Evolutionary conservation across 495 filamentous ascomycete genomes (phyloP).

Genomic region (Filosporella fistucella): DNA sequence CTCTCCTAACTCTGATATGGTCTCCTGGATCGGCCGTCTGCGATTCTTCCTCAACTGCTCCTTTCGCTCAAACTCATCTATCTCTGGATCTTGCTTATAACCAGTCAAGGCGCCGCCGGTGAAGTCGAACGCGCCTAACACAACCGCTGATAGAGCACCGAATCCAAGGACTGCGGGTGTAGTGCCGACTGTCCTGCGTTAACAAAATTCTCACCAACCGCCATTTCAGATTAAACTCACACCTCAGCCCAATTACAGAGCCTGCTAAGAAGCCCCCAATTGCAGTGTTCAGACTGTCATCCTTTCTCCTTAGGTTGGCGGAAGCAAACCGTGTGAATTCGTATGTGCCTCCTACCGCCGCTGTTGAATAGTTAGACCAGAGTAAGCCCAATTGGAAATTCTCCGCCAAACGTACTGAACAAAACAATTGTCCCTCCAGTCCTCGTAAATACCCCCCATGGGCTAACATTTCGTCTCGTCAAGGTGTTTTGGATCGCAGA

Average conservation of each 20-base stretch:
- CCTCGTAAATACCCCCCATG: constrained; percentile 70
- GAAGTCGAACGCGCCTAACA: constrained; percentile 69
- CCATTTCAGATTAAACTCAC: constrained; percentile 30
- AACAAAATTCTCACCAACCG: neutral
- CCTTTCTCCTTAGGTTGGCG: constrained; percentile 72
- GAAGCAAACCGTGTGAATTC: constrained; percentile 68
- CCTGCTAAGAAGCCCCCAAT: constrained; percentile 73
- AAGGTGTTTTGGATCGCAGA: constrained; percentile 85
- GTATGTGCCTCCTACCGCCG: constrained; percentile 75
- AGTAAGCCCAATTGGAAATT: neutral
- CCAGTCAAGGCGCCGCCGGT: constrained; percentile 65
- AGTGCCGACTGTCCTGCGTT: constrained; percentile 58
- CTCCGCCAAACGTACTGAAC: constrained; percentile 48
- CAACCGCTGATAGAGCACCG: constrained; percentile 59
- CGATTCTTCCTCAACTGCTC: constrained; percentile 68
- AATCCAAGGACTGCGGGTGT: constrained; percentile 78
- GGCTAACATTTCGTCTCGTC: constrained; percentile 70
- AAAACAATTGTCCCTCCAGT: constrained; percentile 60
- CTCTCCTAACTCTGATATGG: constrained; percentile 78
- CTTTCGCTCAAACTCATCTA: constrained; percentile 80
- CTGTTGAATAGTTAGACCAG: constrained; percentile 35
- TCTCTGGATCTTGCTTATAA: constrained; percentile 47
- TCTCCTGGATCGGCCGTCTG: constrained; percentile 76
- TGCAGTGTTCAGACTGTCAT: constrained; percentile 66
- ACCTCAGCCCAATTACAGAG: constrained; percentile 58